phyloP scores from a whole-genome alignment of 805 yeast species.

The Wickerhamiella occidentalis region DNA sequence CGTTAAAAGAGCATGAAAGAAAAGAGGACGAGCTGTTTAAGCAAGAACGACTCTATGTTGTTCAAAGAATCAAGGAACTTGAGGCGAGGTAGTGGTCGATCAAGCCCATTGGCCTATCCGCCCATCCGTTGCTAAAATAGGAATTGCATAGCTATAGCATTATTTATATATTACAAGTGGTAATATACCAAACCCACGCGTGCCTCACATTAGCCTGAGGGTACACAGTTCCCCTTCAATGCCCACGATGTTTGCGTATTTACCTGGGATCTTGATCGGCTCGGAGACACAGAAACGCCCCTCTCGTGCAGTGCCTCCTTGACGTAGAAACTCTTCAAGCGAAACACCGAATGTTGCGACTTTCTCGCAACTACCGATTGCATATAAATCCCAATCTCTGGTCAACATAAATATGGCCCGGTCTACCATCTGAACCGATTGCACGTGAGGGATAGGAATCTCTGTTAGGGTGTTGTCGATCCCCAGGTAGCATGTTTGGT shows the following conservation, averaged over 20 bases:
- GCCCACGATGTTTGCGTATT: neutral
- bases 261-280: neutral
- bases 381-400: neutral
- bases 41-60: conserved; percentile 72
- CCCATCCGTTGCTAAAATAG: neutral
- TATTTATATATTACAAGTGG: neutral
- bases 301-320: no score
- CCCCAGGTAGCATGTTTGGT: no score
- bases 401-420: neutral
- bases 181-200: no score
- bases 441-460: neutral
- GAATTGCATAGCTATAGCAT: neutral
- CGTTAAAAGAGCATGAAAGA: conserved; percentile 44
- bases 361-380: neutral
- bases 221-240: neutral
- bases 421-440: neutral
- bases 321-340: no score
- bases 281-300: neutral
- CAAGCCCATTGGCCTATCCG: no score
- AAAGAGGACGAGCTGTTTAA: conserved; percentile 53
- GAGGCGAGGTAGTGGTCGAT: neutral
- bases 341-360: no score
- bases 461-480: no score
- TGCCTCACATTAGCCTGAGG: neutral
- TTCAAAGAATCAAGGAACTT: conserved; percentile 49